phyloP scores from a whole-genome alignment of 2,329 filamentous ascomycete genomes.

The Colletotrichum trifolii region DNA sequence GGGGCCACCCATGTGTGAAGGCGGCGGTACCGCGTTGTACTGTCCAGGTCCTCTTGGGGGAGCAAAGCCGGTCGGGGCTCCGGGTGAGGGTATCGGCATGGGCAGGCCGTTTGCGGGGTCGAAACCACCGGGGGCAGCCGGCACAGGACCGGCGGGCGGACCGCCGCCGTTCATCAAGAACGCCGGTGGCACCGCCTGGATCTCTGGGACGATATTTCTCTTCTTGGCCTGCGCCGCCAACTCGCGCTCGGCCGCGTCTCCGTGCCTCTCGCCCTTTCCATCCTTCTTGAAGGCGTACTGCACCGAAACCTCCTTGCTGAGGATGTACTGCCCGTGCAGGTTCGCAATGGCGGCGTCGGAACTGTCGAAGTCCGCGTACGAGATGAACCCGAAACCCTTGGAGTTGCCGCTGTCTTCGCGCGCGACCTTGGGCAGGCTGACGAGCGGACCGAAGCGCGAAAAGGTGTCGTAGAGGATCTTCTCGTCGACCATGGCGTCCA shows the following conservation, averaged over 20 bases:
- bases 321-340: constrained; percentile 95
- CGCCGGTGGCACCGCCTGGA: constrained; percentile 79
- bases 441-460: constrained; percentile 86
- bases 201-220: constrained; percentile 88
- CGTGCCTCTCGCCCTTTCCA: constrained; percentile 95
- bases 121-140: constrained; percentile 46
- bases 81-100: constrained; percentile 33
- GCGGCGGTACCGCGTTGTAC: constrained; percentile 42
- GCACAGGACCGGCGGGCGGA: constrained; percentile 40
- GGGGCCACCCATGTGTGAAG: constrained; percentile 25
- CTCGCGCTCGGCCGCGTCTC: constrained; percentile 91
- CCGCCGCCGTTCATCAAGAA: constrained; percentile 64
- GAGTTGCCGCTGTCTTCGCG: constrained; percentile 88
- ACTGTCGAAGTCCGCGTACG: constrained; percentile 91
- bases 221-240: constrained; percentile 93
- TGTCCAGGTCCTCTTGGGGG: constrained; percentile 49
- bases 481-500: constrained; percentile 94
- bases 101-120: constrained; percentile 47
- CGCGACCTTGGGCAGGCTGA: constrained; percentile 89
- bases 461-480: constrained; percentile 96
- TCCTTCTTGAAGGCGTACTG: constrained; percentile 99
- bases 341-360: constrained; percentile 91
- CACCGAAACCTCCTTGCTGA: constrained; percentile 95
- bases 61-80: constrained; percentile 50
- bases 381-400: constrained; percentile 97